Base-by-base conservation (phyloP, 257 asterid genomes). In the Rauvolfia tetraphylla region DNA sequence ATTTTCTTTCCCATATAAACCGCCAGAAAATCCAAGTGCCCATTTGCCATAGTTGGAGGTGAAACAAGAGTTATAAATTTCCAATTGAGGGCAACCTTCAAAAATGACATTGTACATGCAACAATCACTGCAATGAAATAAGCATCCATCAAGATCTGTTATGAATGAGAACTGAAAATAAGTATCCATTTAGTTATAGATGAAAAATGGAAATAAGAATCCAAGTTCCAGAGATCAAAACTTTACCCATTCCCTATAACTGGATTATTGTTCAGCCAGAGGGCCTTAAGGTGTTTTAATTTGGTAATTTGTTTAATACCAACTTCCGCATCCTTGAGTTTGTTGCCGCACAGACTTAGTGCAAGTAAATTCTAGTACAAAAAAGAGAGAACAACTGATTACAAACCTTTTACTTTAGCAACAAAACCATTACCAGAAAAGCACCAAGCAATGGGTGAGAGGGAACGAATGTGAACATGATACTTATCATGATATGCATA, bases 21-120 rank as follows among this genome's bases (percentile, higher is more conserved):
- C 97, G 83, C 96, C 99, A 89, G 96, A 92, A 84, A 92, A 92
- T 63, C 98, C 97, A 65, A 95, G 85, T 33, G 98, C 98, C 97
- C 98, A 95, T 80, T 81, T 83, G 29, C 97, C 96, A 83, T 86
- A 91, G 56, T 84, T 87, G 18, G 83, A 78, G 62, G 97, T 95
- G 86, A 92, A 92, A 66, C 63, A 80, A 53, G 98, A 92, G 81
- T 91, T 91, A 78, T 84, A 90, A 71, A 95, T 88, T 80, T 95
- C 99, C 83, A 95, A 74, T 49, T 66, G 73, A 36, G 90, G 89
- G 83, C 93, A 91, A 75, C 77, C 83, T 67, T 31, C 84, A 51
- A 82, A 84, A 81, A 92, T 86, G 62, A 83, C 83, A 85, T 84
- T 85, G 79, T 81, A 93, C 87, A 89, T 59, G 75, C 75, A 65